phyloP scores from a whole-genome alignment of 2,329 filamentous ascomycete species.

The Nothophoma quercina region DNA sequence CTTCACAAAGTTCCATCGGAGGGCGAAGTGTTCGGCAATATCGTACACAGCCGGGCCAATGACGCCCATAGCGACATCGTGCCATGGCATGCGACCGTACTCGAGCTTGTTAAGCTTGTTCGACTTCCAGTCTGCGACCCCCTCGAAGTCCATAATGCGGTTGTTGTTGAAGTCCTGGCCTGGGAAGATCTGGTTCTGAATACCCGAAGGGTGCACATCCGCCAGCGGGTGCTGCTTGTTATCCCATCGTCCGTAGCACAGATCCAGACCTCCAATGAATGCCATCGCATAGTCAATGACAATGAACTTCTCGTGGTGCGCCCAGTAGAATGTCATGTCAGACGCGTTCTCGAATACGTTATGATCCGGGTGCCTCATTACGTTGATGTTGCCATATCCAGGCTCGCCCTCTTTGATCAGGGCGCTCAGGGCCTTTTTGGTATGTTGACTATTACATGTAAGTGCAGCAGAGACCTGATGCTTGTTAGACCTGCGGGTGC shows the following conservation, averaged over 20 bases:
- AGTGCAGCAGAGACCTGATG: constrained; percentile 57
- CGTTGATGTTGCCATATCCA: constrained; percentile 85
- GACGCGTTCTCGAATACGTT: constrained; percentile 92
- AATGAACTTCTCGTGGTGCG: constrained; percentile 97
- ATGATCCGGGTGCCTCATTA: constrained; percentile 94
- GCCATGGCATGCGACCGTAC: constrained; percentile 97
- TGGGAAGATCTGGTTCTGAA: constrained; percentile 85
- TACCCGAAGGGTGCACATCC: constrained; percentile 85
- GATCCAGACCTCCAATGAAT: constrained; percentile 92
- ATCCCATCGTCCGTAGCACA: constrained; percentile 97
- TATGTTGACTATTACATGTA: constrained; percentile 92
- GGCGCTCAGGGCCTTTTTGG: constrained; percentile 82
- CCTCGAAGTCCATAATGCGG: constrained; percentile 92
- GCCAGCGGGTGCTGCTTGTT: constrained; percentile 82
- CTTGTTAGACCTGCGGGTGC: constrained; percentile 8
- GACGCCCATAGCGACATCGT: constrained; percentile 93
- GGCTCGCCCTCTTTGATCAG: constrained; percentile 83
- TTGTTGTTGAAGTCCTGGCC: constrained; percentile 99
- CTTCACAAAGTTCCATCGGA: constrained; percentile 97
- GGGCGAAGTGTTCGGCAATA: constrained; percentile 92
- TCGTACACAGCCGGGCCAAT: constrained; percentile 90
- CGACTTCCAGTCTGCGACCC: constrained; percentile 88
- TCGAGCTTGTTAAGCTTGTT: constrained; percentile 93
- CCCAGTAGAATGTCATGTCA: constrained; percentile 98
- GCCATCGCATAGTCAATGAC: constrained; percentile 90